Percentiles rank a stretch among this genome's conserved stretches.
phyloP scores from a whole-genome alignment of 352 stramenopile genomes.

The Globisporangium takayamanum region DNA sequence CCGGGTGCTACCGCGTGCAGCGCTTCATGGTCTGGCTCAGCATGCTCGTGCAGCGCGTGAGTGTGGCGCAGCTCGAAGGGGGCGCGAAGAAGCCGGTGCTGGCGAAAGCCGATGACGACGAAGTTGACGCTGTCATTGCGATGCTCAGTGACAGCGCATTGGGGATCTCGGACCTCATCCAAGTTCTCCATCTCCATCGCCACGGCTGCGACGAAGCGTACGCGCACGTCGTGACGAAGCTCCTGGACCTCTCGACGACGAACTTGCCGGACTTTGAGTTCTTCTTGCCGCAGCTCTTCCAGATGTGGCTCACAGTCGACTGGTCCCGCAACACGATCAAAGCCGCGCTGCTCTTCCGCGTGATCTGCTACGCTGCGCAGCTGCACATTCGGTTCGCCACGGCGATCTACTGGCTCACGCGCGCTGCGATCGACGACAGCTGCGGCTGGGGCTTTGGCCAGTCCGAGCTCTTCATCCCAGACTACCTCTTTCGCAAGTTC shows the following conservation, averaged over 20 bases:
- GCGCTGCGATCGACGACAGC: conserved; percentile 69
- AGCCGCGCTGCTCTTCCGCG: conserved; percentile 62
- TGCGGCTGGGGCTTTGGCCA: conserved; percentile 79
- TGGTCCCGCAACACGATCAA: conserved; percentile 72
- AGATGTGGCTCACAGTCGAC: conserved; percentile 80
- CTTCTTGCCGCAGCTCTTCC: conserved; percentile 78
- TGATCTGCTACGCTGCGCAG: conserved; percentile 63
- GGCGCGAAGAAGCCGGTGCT: conserved; percentile 26
- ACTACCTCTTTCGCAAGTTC: conserved; percentile 75
- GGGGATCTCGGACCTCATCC: conserved; percentile 73
- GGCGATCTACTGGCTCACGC: conserved; percentile 73
- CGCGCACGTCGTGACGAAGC: conserved; percentile 54
- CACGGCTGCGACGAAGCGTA: conserved; percentile 74
- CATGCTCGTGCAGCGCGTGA: conserved; percentile 61
- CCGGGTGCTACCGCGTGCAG: conserved; percentile 69
- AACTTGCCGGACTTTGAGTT: conserved; percentile 82
- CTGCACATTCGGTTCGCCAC: conserved; percentile 77
- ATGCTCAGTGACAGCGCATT: conserved; percentile 51
- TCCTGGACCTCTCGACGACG: conserved; percentile 50
- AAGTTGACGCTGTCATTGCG: conserved; percentile 42
- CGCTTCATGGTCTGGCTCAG: conserved; percentile 55
- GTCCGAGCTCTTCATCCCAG: conserved; percentile 62
- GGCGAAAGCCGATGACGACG: conserved; percentile 49
- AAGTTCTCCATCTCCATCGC: conserved; percentile 76
- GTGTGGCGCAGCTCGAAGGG: conserved; percentile 33